These are phyloP conservation scores for Fusarium subtropicale DNA, from an alignment of 2,329 filamentous ascomycete species.

Conservation along the genomic window DNA sequence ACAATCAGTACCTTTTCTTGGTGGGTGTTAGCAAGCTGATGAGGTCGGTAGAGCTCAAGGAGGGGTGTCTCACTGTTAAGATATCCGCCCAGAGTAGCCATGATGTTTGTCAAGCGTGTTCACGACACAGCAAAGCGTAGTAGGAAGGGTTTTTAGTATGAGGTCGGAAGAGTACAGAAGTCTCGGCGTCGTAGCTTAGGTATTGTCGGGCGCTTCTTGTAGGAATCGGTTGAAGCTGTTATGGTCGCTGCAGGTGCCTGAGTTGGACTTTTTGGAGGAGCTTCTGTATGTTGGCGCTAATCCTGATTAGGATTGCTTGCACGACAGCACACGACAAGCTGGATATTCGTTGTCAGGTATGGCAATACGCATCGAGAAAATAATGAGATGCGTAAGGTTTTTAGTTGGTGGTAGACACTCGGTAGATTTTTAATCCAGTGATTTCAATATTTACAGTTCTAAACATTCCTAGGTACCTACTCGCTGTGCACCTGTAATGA, in stretches of 20 bases:
- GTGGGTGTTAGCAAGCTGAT: constrained; percentile 13
- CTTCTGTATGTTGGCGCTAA: constrained; percentile 36
- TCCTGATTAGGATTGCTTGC: constrained; percentile 29
- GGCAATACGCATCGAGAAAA: not conserved
- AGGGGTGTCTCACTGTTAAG: constrained; percentile 55
- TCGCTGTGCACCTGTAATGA: not conserved
- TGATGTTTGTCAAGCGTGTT: constrained; percentile 43
- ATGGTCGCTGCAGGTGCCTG: constrained; percentile 25
- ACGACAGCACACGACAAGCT: constrained; percentile 1
- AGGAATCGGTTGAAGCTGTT: constrained; percentile 22
- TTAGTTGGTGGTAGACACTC: not conserved
- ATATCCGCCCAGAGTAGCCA: constrained; percentile 60
- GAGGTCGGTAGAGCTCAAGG: constrained; percentile 13
- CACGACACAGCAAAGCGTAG: not conserved
- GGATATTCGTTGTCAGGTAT: not conserved
- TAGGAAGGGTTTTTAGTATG: not conserved
- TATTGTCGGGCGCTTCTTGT: not conserved
- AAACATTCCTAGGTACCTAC: not conserved
- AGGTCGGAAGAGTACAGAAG: too few relatives aligned
- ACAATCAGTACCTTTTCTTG: constrained; percentile 91
- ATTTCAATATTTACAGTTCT: not conserved
- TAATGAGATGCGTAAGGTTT: too few relatives aligned
- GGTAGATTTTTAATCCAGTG: not conserved
- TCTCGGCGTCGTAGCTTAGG: not conserved
- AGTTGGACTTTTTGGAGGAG: constrained; percentile 46